phyloP scores from a whole-genome alignment of 2,329 filamentous ascomycete species.

The Fusarium floridanum region DNA sequence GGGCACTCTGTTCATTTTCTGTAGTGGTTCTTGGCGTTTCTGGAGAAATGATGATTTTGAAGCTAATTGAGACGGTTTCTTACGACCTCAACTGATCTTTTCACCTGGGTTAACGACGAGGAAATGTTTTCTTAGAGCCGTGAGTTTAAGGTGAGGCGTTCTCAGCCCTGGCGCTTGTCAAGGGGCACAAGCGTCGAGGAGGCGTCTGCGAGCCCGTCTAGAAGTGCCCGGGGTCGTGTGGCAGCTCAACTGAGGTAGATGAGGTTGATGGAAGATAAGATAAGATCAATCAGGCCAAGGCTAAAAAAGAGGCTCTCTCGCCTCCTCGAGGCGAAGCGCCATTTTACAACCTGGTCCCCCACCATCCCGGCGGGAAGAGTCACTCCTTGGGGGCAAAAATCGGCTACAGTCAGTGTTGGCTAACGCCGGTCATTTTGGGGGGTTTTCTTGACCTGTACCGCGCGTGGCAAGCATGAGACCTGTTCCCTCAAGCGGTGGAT shows the following conservation, averaged over 20 bases:
- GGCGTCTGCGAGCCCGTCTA: background rate
- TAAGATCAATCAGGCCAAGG: conserved; percentile 2
- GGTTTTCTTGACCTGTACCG: background rate
- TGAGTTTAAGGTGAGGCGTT: conserved; percentile 16
- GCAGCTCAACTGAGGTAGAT: too few relatives aligned
- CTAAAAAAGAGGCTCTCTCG: background rate
- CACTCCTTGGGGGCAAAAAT: background rate
- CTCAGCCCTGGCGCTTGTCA: conserved; percentile 17
- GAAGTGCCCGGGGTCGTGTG: background rate
- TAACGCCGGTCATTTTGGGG: background rate
- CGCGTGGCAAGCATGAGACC: background rate
- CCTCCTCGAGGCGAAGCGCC: background rate
- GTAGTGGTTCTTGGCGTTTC: background rate
- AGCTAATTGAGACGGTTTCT: background rate
- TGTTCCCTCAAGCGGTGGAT: background rate
- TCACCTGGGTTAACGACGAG: background rate
- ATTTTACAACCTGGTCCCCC: background rate
- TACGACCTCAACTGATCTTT: background rate
- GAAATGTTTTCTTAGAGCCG: background rate
- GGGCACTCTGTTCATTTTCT: background rate
- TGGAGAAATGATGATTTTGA: background rate
- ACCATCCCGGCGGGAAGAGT: background rate
- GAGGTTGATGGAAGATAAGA: background rate
- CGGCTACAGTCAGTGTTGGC: background rate
- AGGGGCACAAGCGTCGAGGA: background rate